Conservation (phyloP, 1,139 yeast species). For the Magnusiomyces clavatus region DNA sequence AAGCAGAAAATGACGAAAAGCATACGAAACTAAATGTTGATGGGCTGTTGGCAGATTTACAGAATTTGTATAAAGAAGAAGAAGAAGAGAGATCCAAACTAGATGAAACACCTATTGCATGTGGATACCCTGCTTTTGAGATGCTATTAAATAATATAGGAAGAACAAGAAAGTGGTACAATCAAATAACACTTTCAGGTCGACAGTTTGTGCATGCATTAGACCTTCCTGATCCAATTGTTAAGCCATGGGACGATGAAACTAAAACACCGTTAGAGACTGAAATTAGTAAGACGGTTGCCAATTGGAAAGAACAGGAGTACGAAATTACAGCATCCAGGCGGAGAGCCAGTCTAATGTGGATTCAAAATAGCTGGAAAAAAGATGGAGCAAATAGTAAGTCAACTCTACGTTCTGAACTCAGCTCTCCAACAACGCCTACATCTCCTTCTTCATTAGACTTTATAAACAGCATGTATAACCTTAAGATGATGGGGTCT, state of each 20-base stretch:
- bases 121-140: background rate
- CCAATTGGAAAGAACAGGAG: background rate
- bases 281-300: too few relatives aligned
- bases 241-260: background rate
- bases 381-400: background rate
- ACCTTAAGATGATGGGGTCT: too few relatives aligned
- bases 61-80: too few relatives aligned
- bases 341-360: background rate
- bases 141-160: background rate
- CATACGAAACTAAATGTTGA: too few relatives aligned
- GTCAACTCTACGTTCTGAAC: too few relatives aligned
- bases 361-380: background rate
- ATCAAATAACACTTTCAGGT: background rate
- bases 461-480: too few relatives aligned
- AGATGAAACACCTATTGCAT: too few relatives aligned
- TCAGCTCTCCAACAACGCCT: background rate
- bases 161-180: conserved; percentile 2
- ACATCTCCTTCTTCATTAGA: too few relatives aligned
- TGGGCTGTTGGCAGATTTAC: too few relatives aligned
- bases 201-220: conserved; percentile 2
- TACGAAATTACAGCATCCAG: background rate
- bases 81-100: too few relatives aligned
- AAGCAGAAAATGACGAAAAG: too few relatives aligned
- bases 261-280: too few relatives aligned
- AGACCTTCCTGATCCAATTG: background rate